These are phyloP conservation scores for Brassica hybrid DNA, from an alignment of 441 rosid species.

Conservation along the genomic window DNA sequence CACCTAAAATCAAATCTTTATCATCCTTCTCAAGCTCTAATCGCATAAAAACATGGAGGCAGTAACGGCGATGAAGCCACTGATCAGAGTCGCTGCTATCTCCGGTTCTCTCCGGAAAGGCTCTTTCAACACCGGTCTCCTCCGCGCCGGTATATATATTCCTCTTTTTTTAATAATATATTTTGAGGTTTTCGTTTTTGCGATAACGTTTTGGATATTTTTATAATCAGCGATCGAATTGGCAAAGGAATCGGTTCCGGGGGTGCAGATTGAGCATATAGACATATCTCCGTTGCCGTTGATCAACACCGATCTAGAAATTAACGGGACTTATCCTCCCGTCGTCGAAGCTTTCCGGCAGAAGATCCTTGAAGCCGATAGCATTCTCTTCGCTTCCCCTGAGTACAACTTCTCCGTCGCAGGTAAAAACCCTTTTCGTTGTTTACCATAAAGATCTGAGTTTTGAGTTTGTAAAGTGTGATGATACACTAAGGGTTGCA, in stretches of 20 bases:
- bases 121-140: slow-evolving; percentile 66
- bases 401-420: slow-evolving; percentile 81
- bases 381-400: slow-evolving; percentile 72
- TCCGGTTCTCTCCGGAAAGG: slow-evolving; percentile 77
- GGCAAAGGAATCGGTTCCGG: slow-evolving; percentile 52
- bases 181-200: background rate
- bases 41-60: slow-evolving; percentile 44
- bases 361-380: slow-evolving; percentile 59
- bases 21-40: background rate
- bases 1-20: background rate
- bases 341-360: slow-evolving; percentile 69
- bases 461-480: too few species aligned
- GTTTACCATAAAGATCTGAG: background rate
- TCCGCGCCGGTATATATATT: slow-evolving; percentile 59
- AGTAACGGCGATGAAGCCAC: slow-evolving; percentile 45
- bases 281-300: slow-evolving; percentile 74
- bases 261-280: slow-evolving; percentile 63
- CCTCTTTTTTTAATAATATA: background rate
- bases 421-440: slow-evolving; percentile 45
- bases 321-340: slow-evolving; percentile 61
- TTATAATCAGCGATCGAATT: slow-evolving; percentile 51
- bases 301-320: slow-evolving; percentile 79
- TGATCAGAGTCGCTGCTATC: slow-evolving; percentile 70
- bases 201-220: background rate
- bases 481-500: too few species aligned